These are phyloP conservation scores for Hibiscus mutabilis DNA, from an alignment of 345 rosid species.

Conservation along the genomic window DNA sequence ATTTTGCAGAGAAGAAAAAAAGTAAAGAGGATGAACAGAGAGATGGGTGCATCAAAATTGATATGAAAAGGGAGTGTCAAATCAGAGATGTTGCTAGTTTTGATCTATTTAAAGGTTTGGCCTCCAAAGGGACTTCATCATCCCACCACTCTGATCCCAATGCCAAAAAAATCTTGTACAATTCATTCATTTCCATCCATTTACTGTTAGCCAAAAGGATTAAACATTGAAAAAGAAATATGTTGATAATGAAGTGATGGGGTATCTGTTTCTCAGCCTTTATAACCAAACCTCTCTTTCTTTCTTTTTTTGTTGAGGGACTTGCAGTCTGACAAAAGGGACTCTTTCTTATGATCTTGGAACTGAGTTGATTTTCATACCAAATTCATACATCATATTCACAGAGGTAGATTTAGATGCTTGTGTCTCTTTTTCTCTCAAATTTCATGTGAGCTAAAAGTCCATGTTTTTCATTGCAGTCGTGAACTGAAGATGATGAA, in stretches of 20 bases:
- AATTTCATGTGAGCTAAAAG: constrained; percentile 4
- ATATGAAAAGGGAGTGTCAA: constrained; percentile 11
- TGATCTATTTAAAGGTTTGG: constrained; percentile 34
- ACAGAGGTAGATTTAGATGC: not conserved
- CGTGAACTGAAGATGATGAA: constrained; percentile 37
- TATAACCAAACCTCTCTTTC: constrained; percentile 22
- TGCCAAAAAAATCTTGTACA: not conserved
- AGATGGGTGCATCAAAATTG: constrained; percentile 27
- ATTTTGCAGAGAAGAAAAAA: too few relatives aligned
- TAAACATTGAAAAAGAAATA: not conserved
- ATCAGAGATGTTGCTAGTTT: constrained; percentile 21
- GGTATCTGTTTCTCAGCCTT: constrained; percentile 44
- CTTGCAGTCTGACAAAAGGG: constrained; percentile 64
- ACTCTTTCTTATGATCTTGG: constrained; percentile 2
- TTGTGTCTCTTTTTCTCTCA: constrained; percentile 2
- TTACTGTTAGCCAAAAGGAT: not conserved
- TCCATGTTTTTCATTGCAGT: constrained; percentile 34
- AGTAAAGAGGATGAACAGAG: not conserved
- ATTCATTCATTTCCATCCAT: not conserved
- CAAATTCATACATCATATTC: not conserved
- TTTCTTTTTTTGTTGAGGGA: constrained; percentile 25
- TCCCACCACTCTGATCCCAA: not conserved
- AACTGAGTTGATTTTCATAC: not conserved
- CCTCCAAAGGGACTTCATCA: not conserved
- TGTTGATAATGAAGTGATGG: constrained; percentile 31